These are phyloP conservation scores for Pseudocercospora fijiensis DNA, from an alignment of 2,329 filamentous ascomycete species.

Conservation along the genomic window DNA sequence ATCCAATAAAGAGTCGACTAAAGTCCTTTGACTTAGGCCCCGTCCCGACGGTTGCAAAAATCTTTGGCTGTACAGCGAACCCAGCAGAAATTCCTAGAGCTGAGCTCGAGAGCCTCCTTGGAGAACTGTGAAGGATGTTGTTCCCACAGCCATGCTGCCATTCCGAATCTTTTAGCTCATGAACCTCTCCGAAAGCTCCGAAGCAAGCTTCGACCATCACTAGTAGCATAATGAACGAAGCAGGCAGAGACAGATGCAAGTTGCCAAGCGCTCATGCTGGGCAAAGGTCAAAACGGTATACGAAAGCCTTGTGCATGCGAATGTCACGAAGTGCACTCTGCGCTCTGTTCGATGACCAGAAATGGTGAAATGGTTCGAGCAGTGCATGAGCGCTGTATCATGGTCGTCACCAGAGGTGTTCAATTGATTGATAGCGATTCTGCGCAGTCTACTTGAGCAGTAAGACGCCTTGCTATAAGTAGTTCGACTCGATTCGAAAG, in stretches of 20 bases:
- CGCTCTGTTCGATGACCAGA: too few species aligned
- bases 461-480: too few species aligned
- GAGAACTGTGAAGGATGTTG: background rate
- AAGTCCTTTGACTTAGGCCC: slow-evolving; percentile 6
- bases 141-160: background rate
- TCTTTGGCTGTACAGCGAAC: slow-evolving; percentile 20
- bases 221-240: background rate
- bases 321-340: too few species aligned
- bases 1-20: slow-evolving; percentile 12
- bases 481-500: too few species aligned
- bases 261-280: too few species aligned
- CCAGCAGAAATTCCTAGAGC: background rate
- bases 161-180: background rate
- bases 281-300: too few species aligned
- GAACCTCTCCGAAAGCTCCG: background rate
- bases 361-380: too few species aligned
- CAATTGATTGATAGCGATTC: too few species aligned
- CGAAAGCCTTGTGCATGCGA: too few species aligned
- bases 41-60: slow-evolving; percentile 10
- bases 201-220: background rate
- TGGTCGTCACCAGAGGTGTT: too few species aligned
- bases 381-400: too few species aligned
- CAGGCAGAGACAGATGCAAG: background rate
- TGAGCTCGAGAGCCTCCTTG: background rate
- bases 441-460: too few species aligned